A percentile compares a stretch with the other conserved stretches of the same genome.
Conservation (phyloP, 2,329 filamentous ascomycete genomes). For the Alternaria ventricosa region DNA sequence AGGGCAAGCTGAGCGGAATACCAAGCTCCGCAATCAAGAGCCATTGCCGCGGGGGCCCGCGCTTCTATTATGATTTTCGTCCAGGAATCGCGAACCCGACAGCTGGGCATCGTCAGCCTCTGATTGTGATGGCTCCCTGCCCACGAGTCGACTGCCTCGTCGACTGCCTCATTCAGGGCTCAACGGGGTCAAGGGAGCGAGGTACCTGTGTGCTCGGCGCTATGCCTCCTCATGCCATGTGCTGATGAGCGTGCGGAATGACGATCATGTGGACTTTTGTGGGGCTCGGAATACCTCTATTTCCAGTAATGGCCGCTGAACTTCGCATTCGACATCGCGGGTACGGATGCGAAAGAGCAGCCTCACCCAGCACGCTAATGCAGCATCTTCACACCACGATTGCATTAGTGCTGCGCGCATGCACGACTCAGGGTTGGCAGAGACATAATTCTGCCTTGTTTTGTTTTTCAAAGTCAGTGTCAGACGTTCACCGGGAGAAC, state of each 20-base stretch:
- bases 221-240: background rate
- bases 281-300: slow-evolving; percentile 1
- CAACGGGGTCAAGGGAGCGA: slow-evolving; percentile 1
- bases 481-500: slow-evolving; percentile 11
- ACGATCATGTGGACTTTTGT: slow-evolving; percentile 3
- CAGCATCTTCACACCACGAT: slow-evolving; percentile 19
- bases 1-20: slow-evolving; percentile 25
- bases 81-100: slow-evolving; percentile 36
- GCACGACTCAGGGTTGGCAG: slow-evolving; percentile 8
- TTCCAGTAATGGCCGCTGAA: slow-evolving; percentile 5
- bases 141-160: slow-evolving; percentile 28
- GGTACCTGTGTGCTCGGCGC: background rate
- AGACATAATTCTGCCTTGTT: slow-evolving; percentile 8
- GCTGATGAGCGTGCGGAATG: background rate
- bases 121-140: slow-evolving; percentile 39
- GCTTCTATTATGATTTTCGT: slow-evolving; percentile 37
- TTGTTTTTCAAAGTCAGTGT: slow-evolving; percentile 11
- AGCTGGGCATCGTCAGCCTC: slow-evolving; percentile 33
- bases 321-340: slow-evolving; percentile 2
- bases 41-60: slow-evolving; percentile 19
- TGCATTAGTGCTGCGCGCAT: slow-evolving; percentile 8
- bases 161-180: slow-evolving; percentile 10
- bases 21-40: slow-evolving; percentile 10
- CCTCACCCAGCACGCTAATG: slow-evolving; percentile 24
- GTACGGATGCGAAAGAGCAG: slow-evolving; percentile 13